Evolutionary conservation across 495 filamentous ascomycete genomes (phyloP).

Genomic region (Tuber melanosporum): DNA sequence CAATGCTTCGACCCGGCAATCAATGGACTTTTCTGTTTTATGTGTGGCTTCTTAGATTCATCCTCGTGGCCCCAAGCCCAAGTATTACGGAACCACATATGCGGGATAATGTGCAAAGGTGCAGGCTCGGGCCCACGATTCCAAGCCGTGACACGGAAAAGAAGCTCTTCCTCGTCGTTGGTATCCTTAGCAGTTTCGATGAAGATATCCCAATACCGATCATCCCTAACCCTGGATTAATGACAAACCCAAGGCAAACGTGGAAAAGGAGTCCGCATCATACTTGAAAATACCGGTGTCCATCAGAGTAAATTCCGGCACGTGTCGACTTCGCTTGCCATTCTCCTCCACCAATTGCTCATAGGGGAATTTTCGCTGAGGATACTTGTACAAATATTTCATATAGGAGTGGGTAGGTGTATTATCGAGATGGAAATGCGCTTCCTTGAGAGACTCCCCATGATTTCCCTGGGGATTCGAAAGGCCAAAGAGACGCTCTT

Average conservation of each 20-base stretch:
- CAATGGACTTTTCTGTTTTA: conserved; percentile 58
- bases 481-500: conserved; percentile 87
- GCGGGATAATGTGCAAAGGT: conserved; percentile 85
- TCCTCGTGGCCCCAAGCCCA: conserved; percentile 85
- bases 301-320: conserved; percentile 82
- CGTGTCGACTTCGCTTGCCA: conserved; percentile 61
- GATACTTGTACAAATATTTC: conserved; percentile 98
- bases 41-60: conserved; percentile 64
- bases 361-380: conserved; percentile 85
- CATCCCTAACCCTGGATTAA: conserved; percentile 48
- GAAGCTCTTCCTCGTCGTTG: conserved; percentile 78
- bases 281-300: conserved; percentile 80
- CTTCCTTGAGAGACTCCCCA: conserved; percentile 92
- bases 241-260: conserved; percentile 9
- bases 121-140: conserved; percentile 88
- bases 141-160: conserved; percentile 93
- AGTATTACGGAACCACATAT: conserved; percentile 95
- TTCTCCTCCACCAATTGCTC: conserved; percentile 79
- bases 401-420: conserved; percentile 93
- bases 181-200: conserved; percentile 93
- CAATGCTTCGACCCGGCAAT: conserved; percentile 66
- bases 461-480: conserved; percentile 96
- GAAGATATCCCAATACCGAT: conserved; percentile 92
- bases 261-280: conserved; percentile 2
- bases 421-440: conserved; percentile 93